Evolutionary conservation across 2,329 filamentous ascomycete genomes (phyloP).

Genomic region (Colletotrichum plurivorum): DNA sequence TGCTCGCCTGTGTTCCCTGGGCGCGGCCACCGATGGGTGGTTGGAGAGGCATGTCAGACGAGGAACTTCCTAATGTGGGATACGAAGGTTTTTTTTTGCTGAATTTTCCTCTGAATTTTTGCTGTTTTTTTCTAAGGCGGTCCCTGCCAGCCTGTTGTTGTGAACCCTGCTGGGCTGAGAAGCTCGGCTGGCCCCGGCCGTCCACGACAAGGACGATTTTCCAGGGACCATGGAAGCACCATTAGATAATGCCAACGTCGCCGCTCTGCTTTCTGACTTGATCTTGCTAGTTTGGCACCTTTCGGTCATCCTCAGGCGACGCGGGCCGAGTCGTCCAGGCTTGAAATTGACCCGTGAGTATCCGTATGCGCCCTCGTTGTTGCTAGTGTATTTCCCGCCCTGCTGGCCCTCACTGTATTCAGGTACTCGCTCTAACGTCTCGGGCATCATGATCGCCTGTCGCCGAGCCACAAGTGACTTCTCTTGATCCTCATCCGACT

Average conservation of each 20-base stretch:
- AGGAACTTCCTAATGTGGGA: slow-evolving; percentile 16
- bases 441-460: too few species aligned
- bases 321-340: too few species aligned
- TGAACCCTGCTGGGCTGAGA: not conserved
- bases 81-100: not conserved
- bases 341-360: too few species aligned
- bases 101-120: not conserved
- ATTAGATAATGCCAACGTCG: slow-evolving; percentile 15
- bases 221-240: too few species aligned
- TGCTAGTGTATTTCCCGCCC: too few species aligned
- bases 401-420: too few species aligned
- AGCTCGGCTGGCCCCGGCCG: slow-evolving; percentile 9
- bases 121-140: not conserved
- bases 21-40: slow-evolving; percentile 1
- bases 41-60: slow-evolving; percentile 1
- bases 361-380: too few species aligned
- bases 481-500: too few species aligned
- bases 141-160: not conserved
- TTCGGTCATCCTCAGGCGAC: not conserved
- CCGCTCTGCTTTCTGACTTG: not conserved
- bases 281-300: not conserved
- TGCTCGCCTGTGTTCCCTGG: too few species aligned
- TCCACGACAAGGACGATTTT: not conserved
- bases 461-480: too few species aligned
- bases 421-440: too few species aligned